Percentiles rank a stretch among this genome's conserved stretches.
Evolutionary conservation across 306 rosid genomes (phyloP).

Genomic region (Prunus fruticosa): DNA sequence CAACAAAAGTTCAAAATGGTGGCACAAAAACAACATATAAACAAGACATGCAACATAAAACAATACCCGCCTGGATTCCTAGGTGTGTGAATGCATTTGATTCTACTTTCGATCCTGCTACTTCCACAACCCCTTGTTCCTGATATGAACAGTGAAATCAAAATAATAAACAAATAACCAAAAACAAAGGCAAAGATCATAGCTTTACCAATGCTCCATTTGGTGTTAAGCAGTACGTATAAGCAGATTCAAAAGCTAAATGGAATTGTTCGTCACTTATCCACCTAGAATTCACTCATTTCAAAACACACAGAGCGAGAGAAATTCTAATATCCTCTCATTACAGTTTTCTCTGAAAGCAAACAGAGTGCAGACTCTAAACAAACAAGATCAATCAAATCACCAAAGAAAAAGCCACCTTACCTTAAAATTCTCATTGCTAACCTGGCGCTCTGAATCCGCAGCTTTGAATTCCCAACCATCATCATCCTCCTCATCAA

Average conservation of each 20-base stretch:
- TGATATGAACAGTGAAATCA: conserved; percentile 10
- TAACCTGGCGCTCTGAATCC: conserved; percentile 36
- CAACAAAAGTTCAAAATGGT: neutral
- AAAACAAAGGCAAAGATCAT: neutral
- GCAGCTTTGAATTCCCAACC: conserved; percentile 98
- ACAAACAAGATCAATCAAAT: neutral
- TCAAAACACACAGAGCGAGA: neutral
- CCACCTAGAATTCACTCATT: neutral
- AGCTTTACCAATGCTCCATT: conserved; percentile 17
- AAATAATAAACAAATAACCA: neutral
- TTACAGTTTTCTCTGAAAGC: conserved; percentile 7
- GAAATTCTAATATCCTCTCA: neutral
- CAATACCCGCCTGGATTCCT: conserved; percentile 40
- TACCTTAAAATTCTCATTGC: conserved; percentile 39
- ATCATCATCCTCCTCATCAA: conserved; percentile 45
- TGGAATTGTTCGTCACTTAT: neutral
- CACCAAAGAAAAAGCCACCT: neutral
- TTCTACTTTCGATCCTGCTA: conserved; percentile 20
- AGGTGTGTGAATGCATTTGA: neutral
- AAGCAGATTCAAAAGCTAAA: neutral
- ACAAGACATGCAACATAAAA: conserved; percentile 19
- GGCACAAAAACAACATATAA: conserved; percentile 10
- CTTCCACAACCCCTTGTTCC: conserved; percentile 33
- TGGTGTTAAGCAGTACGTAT: neutral
- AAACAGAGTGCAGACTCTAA: neutral